Percentiles rank a stretch among this genome's conserved stretches.
Conservation (phyloP, 2,329 filamentous ascomycete species). For the Alternaria infectoria region DNA sequence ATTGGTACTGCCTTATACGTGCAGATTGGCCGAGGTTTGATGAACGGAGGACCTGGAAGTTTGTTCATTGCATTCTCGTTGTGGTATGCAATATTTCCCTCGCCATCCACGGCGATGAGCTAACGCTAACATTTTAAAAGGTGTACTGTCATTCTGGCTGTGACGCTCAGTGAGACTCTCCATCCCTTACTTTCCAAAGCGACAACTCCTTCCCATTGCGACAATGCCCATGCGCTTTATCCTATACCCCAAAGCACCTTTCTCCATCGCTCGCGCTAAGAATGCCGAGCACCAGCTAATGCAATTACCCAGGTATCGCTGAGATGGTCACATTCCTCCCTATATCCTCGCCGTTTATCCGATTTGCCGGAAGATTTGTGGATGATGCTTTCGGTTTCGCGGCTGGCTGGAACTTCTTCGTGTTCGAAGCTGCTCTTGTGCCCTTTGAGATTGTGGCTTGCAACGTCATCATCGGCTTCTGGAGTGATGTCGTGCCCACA, state of each 20-base stretch:
- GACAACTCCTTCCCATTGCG: slow-evolving; percentile 25
- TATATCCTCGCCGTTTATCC: slow-evolving; percentile 79
- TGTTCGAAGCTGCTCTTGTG: slow-evolving; percentile 71
- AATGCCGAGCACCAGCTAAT: slow-evolving; percentile 27
- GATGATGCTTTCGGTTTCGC: slow-evolving; percentile 78
- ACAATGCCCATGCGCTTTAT: slow-evolving; percentile 23
- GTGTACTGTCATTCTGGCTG: slow-evolving; percentile 52
- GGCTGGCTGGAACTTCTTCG: slow-evolving; percentile 76
- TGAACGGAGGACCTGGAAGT: slow-evolving; percentile 56
- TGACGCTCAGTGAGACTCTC: slow-evolving; percentile 48
- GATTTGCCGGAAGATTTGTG: slow-evolving; percentile 76
- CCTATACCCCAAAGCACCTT: slow-evolving; percentile 18
- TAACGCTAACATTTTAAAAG: slow-evolving; percentile 31
- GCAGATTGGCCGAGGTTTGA: slow-evolving; percentile 53
- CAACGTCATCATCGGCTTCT: slow-evolving; percentile 50
- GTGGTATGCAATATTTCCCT: slow-evolving; percentile 42
- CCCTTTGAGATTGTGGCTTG: slow-evolving; percentile 69
- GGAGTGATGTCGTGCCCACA: slow-evolving; percentile 63
- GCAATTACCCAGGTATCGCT: slow-evolving; percentile 57
- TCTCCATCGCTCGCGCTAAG: neutral
- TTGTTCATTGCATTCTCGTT: slow-evolving; percentile 55
- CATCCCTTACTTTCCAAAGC: slow-evolving; percentile 24
- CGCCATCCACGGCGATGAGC: neutral
- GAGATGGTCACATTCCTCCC: slow-evolving; percentile 81
- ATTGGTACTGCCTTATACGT: slow-evolving; percentile 58